Evolutionary conservation across 2,329 filamentous ascomycete species (phyloP).

Genomic region (Alternaria hordeiaustralica): DNA sequence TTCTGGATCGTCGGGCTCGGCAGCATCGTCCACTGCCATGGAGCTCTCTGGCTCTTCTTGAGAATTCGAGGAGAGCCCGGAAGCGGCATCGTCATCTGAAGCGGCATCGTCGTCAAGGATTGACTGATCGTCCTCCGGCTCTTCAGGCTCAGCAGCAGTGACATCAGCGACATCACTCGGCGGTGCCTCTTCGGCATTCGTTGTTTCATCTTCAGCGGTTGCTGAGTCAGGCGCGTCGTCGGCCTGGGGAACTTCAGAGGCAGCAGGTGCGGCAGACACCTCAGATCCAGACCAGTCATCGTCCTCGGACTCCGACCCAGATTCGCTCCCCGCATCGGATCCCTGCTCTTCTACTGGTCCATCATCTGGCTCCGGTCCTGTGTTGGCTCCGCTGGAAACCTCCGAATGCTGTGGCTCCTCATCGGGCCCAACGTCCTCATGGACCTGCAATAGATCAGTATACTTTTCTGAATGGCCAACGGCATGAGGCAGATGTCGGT

Average conservation of each 20-base stretch:
- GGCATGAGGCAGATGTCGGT: background rate
- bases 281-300: conserved; percentile 17
- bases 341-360: background rate
- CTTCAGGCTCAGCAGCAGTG: conserved; percentile 1
- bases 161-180: background rate
- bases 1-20: background rate
- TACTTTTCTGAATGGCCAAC: background rate
- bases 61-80: background rate
- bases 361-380: background rate
- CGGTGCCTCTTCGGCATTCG: background rate
- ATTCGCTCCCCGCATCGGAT: conserved; percentile 5
- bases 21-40: background rate
- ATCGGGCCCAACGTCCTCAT: background rate
- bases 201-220: conserved; percentile 1
- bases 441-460: conserved; percentile 7
- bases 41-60: conserved; percentile 1
- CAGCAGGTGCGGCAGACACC: conserved; percentile 3
- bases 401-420: background rate
- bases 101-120: background rate
- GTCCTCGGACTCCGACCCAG: conserved; percentile 9
- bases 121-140: background rate
- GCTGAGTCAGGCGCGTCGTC: conserved; percentile 1
- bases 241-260: conserved; percentile 1
- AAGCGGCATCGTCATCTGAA: background rate
- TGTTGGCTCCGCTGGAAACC: background rate